A percentile compares a stretch with the other conserved stretches of the same genome.
Evolutionary conservation across 768 basidiomycete species (phyloP).

Genomic region (Lactarius sanguifluus): DNA sequence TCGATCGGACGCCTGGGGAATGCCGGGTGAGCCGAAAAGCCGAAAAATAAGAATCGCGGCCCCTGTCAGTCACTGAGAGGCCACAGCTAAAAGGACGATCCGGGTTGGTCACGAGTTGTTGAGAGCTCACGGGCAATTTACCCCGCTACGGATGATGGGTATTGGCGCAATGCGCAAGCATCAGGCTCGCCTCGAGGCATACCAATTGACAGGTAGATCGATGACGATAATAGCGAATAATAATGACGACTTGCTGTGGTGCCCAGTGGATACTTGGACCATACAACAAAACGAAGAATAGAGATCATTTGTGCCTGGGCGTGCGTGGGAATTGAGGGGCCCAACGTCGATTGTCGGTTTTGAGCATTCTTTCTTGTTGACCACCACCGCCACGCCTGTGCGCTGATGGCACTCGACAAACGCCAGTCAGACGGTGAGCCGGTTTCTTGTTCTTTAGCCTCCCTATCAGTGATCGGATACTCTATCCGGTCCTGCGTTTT

Average conservation of each 20-base stretch:
- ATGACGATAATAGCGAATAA: neutral
- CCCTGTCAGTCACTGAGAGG: neutral
- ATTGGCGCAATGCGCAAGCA: neutral
- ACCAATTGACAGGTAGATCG: neutral
- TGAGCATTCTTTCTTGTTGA: neutral
- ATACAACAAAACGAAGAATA: neutral
- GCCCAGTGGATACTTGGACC: neutral
- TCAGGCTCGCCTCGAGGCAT: neutral
- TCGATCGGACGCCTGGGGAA: neutral
- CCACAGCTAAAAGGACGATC: neutral
- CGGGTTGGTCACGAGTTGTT: neutral
- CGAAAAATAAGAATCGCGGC: neutral
- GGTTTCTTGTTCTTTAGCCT: neutral
- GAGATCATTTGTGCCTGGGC: neutral
- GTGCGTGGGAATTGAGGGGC: neutral
- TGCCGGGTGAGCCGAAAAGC: neutral
- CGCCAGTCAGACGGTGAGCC: slow-evolving; percentile 1
- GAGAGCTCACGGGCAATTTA: neutral
- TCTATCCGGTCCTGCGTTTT: neutral
- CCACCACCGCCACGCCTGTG: neutral
- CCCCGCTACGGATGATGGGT: neutral
- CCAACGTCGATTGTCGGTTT: too few species aligned
- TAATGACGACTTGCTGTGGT: neutral
- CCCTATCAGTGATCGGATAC: neutral
- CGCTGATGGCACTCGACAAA: slow-evolving; percentile 9